phyloP scores from a whole-genome alignment of 768 basidiomycete species.

The Rhizopogon vesiculosus region DNA sequence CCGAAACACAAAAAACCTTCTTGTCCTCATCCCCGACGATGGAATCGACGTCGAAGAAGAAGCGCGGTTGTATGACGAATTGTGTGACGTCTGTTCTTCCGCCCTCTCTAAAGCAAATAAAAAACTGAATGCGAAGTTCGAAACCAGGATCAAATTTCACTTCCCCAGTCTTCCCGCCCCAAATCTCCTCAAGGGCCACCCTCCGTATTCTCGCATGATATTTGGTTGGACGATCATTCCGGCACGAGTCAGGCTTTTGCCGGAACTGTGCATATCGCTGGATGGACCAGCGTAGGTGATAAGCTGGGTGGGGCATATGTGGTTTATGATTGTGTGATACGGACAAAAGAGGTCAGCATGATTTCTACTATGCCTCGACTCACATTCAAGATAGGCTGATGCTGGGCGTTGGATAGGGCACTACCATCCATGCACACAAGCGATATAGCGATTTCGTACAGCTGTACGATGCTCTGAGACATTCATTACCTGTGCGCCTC shows the following conservation, averaged over 20 bases:
- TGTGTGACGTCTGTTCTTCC: conserved; percentile 37
- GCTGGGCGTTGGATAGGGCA: conserved; percentile 35
- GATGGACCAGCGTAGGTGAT: conserved; percentile 74
- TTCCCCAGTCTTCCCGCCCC: conserved; percentile 8
- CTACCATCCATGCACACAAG: conserved; percentile 60
- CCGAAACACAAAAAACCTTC: conserved; percentile 37
- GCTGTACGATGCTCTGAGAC: conserved; percentile 43
- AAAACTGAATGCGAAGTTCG: neutral
- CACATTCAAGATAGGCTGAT: no score
- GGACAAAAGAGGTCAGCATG: conserved; percentile 49
- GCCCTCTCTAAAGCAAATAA: neutral
- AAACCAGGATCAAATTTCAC: conserved; percentile 12
- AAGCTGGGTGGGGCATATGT: conserved; percentile 59
- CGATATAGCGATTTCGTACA: conserved; percentile 64
- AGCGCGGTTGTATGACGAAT: conserved; percentile 59
- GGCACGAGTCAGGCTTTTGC: conserved; percentile 55
- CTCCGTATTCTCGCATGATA: conserved; percentile 63
- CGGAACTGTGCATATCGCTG: conserved; percentile 57
- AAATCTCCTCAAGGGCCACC: conserved; percentile 32
- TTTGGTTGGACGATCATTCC: conserved; percentile 62
- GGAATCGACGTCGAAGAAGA: conserved; percentile 67
- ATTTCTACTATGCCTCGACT: neutral
- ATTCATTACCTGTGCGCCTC: conserved; percentile 47
- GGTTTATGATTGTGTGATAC: conserved; percentile 69
- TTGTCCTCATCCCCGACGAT: conserved; percentile 50